Base-by-base conservation (phyloP, 768 basidiomycete genomes). In the Pleurotus cornucopiae region DNA sequence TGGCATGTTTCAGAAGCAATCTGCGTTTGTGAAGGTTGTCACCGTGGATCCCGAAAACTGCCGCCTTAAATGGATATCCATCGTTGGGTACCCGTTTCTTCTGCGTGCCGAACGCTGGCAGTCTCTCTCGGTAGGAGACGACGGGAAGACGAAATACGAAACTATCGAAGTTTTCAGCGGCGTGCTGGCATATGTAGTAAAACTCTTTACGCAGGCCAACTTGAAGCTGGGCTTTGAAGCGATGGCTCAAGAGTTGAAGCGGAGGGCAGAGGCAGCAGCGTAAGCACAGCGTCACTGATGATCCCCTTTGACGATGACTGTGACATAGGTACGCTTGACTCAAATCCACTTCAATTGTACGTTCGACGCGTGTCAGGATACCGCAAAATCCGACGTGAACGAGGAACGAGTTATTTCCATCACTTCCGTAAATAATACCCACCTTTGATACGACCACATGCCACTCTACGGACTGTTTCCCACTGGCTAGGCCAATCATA, bases 41-140 rank as follows among this genome's bases (percentile, higher is more conserved):
- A 58, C 66, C 3, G 26, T 87, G 21, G 86, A 89, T 61, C 65
- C 73, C 26, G 79, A 77, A 25, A 76, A 79, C 49, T 76, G 77
- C 64, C 79, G 81, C 30, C 76, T 81, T 30, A 77, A 84, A 16
- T 90, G 88, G 88, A 62, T 67, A 34, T 72, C 73, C 30, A 59
- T 68, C 18, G 66, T 66, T 0, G 59, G 71, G 26, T 80, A 82
- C 1, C 39, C 57, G 0, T 84, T 79, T 76, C 57, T 85, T n/a
- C 60, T 89, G 25, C 56, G 59, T 25, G 69, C 80, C 2, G 80
- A 82, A 57, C 76, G 88, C 13, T 89, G 86, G 86, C 88, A 90
- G 67, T 73, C 72, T 56, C 65, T 90, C 52, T 78, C 71, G 26
- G 71, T 76, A 6, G 79, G 74, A 40, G 74, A 71, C 1, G 81